Evolutionary conservation across 768 basidiomycete species (phyloP).

Genomic region (Lyophyllum decastes): DNA sequence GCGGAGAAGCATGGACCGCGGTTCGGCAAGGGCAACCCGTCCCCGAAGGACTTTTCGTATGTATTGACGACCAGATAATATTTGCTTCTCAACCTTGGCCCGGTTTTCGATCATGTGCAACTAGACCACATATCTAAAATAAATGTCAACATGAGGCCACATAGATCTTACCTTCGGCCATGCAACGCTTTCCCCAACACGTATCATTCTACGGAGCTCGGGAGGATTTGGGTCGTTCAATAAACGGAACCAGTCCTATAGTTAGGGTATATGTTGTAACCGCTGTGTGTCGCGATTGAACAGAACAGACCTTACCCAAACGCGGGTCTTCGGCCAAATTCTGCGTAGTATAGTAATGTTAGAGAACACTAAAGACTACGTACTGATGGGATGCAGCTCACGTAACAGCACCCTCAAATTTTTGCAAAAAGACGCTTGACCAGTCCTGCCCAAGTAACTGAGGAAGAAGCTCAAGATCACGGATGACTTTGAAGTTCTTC

Average conservation of each 20-base stretch:
- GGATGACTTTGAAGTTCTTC: conserved; percentile 97
- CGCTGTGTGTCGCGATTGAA: conserved; percentile 4
- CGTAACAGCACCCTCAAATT: conserved; percentile 89
- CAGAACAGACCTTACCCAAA: conserved; percentile 49
- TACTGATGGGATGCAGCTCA: conserved; percentile 42
- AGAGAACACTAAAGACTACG: conserved; percentile 18
- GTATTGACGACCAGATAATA: conserved; percentile 74
- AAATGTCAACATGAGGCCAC: background rate
- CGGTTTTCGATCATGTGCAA: conserved; percentile 94
- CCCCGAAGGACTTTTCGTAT: conserved; percentile 59
- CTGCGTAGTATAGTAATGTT: conserved; percentile 33
- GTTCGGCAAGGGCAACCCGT: conserved; percentile 20
- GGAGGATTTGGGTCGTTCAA: conserved; percentile 80
- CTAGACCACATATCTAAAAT: conserved; percentile 36
- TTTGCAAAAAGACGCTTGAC: conserved; percentile 94
- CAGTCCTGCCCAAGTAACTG: conserved; percentile 91
- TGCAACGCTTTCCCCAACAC: conserved; percentile 86
- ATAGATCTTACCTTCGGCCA: conserved; percentile 83
- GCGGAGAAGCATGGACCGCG: conserved; percentile 22
- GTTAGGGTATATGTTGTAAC: background rate
- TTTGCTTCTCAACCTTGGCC: conserved; percentile 80
- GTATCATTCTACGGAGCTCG: conserved; percentile 86
- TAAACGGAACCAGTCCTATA: conserved; percentile 83
- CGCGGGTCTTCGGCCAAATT: conserved; percentile 83
- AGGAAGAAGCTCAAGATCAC: conserved; percentile 95